These are phyloP conservation scores for Fusarium sp. DNA, from an alignment of 2,329 filamentous ascomycete genomes.

Conservation along the genomic window DNA sequence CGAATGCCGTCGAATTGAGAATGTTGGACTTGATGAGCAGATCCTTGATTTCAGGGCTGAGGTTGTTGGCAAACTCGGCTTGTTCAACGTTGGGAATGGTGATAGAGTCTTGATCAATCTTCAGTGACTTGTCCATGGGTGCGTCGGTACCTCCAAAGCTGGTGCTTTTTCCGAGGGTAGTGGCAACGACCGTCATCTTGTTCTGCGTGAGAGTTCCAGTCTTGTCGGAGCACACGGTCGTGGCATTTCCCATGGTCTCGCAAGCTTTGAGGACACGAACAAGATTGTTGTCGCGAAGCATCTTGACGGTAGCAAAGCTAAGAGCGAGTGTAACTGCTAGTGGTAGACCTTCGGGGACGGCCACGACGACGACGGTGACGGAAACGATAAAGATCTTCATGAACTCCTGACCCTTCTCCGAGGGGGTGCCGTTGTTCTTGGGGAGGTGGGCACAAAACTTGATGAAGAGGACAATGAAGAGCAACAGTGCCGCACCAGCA, in stretches of 20 bases:
- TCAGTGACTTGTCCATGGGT: constrained; percentile 42
- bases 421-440: constrained; percentile 62
- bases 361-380: constrained; percentile 77
- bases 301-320: constrained; percentile 78
- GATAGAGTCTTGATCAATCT: constrained; percentile 38
- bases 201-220: constrained; percentile 68
- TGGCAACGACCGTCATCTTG: constrained; percentile 82
- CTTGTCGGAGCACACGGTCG: constrained; percentile 82
- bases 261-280: constrained; percentile 78
- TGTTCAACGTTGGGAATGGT: constrained; percentile 49
- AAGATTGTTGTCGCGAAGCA: constrained; percentile 80
- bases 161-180: constrained; percentile 68
- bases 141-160: constrained; percentile 51
- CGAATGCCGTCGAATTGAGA: constrained; percentile 73
- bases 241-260: constrained; percentile 81
- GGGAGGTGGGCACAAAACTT: constrained; percentile 79
- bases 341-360: constrained; percentile 77
- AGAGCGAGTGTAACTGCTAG: constrained; percentile 78
- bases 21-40: constrained; percentile 74
- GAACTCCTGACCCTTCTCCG: constrained; percentile 72
- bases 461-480: constrained; percentile 85
- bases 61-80: constrained; percentile 45
- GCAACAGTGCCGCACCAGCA: constrained; percentile 77
- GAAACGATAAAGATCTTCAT: constrained; percentile 77
- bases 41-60: constrained; percentile 59